Conservation (phyloP, 2,329 filamentous ascomycete species). For the Aspergillus fijiensis region DNA sequence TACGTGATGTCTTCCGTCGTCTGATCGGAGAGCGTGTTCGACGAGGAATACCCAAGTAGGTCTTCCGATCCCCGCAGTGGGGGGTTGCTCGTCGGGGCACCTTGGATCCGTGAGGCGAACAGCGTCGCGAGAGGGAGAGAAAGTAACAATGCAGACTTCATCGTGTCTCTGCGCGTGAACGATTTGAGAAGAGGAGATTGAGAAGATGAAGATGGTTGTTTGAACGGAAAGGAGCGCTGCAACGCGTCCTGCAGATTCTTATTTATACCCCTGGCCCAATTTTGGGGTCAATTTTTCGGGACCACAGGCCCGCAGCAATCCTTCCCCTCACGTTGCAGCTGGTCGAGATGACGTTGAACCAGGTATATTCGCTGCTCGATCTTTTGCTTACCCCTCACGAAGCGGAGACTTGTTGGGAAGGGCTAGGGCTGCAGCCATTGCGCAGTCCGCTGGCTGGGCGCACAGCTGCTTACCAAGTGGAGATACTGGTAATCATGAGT, state of each 20-base stretch:
- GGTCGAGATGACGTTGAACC: neutral
- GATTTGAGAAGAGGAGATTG: neutral
- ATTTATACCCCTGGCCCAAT: neutral
- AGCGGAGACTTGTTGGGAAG: neutral
- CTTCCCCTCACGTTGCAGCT: neutral
- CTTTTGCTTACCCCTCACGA: neutral
- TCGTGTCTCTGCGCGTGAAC: neutral
- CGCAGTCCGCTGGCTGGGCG: neutral
- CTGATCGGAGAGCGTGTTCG: slow-evolving; percentile 35
- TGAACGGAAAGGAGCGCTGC: neutral
- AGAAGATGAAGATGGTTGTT: neutral
- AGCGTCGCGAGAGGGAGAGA: slow-evolving; percentile 2
- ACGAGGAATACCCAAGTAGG: slow-evolving; percentile 43
- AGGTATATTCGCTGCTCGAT: neutral
- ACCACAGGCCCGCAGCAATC: neutral
- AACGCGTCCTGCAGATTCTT: neutral
- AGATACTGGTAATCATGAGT: neutral
- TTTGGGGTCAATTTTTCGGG: neutral
- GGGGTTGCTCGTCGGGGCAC: slow-evolving; percentile 22
- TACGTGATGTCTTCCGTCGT: slow-evolving; percentile 40
- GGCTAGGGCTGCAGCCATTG: neutral
- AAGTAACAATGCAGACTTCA: slow-evolving; percentile 14
- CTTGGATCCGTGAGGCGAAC: slow-evolving; percentile 12
- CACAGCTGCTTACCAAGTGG: neutral
- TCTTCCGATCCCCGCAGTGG: slow-evolving; percentile 29